phyloP scores from a whole-genome alignment of 495 filamentous ascomycete genomes.

The Elaphomyces granulatus region DNA sequence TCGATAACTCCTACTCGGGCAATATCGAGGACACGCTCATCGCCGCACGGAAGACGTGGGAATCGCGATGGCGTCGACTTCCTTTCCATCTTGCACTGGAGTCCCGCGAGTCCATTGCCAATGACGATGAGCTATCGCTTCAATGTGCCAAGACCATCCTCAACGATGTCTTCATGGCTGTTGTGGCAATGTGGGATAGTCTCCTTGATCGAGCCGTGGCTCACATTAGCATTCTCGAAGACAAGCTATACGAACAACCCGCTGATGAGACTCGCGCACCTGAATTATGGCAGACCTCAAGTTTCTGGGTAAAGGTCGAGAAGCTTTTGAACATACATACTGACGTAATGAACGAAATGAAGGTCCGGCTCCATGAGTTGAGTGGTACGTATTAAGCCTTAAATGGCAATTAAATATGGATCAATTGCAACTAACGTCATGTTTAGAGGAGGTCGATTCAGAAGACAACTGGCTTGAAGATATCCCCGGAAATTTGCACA shows the following conservation, averaged over 20 bases:
- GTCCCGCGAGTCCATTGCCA: slow-evolving; percentile 13
- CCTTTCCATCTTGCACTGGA: slow-evolving; percentile 31
- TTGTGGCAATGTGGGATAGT: slow-evolving; percentile 30
- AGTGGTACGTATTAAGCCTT: slow-evolving; percentile 5
- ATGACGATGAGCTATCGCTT: slow-evolving; percentile 21
- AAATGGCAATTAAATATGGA: too few relatives aligned
- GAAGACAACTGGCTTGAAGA: slow-evolving; percentile 28
- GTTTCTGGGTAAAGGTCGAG: slow-evolving; percentile 38
- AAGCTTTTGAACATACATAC: slow-evolving; percentile 36
- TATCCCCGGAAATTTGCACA: slow-evolving; percentile 24
- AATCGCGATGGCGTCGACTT: slow-evolving; percentile 37
- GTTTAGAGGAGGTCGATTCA: slow-evolving; percentile 8
- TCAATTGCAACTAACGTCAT: too few relatives aligned
- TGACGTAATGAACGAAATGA: slow-evolving; percentile 34
- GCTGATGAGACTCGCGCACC: slow-evolving; percentile 41
- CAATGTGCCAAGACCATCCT: slow-evolving; percentile 39
- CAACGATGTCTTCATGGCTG: slow-evolving; percentile 35
- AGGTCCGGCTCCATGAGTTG: slow-evolving; percentile 17
- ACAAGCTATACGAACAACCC: slow-evolving; percentile 42
- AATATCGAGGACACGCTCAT: slow-evolving; percentile 36
- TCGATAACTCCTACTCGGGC: slow-evolving; percentile 33
- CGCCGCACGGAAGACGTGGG: slow-evolving; percentile 33
- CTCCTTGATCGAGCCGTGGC: slow-evolving; percentile 29
- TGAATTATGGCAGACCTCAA: slow-evolving; percentile 39
- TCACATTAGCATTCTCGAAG: slow-evolving; percentile 37